Conservation (phyloP, 176 grass and related monocot genomes). For the Areca catechu region DNA sequence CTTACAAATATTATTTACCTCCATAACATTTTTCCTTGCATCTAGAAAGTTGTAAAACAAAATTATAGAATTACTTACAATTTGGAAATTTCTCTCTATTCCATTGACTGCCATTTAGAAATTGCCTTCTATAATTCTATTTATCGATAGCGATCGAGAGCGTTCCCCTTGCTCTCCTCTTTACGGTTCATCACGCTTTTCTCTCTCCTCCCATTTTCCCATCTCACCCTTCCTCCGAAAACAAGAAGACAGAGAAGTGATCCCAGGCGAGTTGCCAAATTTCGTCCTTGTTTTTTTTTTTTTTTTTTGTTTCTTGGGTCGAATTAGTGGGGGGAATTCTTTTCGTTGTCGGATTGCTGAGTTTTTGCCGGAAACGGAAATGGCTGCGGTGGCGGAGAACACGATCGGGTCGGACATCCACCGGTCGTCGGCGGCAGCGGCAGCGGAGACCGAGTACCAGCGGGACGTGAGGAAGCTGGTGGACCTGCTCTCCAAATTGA, state of each 20-base stretch:
- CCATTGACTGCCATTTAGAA: not conserved
- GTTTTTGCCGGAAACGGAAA: conserved; percentile 17
- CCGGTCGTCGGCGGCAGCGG: not conserved
- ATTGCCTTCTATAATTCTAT: not conserved
- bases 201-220: not conserved
- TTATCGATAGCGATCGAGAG: not conserved
- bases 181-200: conserved; percentile 14
- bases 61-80: too few species aligned
- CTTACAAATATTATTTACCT: too few species aligned
- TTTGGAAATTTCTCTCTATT: too few species aligned
- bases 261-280: not conserved
- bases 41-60: too few species aligned
- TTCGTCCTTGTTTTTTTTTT: not conserved
- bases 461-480: conserved; percentile 63
- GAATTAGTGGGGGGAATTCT: not conserved
- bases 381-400: conserved; percentile 70
- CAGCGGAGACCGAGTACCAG: conserved; percentile 43
- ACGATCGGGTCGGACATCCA: conserved; percentile 10
- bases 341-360: not conserved
- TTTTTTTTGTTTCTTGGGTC: conserved; percentile 5
- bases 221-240: not conserved
- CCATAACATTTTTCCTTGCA: too few species aligned
- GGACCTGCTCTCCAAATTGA: conserved; percentile 83
- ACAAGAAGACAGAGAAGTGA: too few species aligned
- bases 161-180: conserved; percentile 14